phyloP scores from a whole-genome alignment of 805 yeast species.

The Metschnikowia drakensbergensis region DNA sequence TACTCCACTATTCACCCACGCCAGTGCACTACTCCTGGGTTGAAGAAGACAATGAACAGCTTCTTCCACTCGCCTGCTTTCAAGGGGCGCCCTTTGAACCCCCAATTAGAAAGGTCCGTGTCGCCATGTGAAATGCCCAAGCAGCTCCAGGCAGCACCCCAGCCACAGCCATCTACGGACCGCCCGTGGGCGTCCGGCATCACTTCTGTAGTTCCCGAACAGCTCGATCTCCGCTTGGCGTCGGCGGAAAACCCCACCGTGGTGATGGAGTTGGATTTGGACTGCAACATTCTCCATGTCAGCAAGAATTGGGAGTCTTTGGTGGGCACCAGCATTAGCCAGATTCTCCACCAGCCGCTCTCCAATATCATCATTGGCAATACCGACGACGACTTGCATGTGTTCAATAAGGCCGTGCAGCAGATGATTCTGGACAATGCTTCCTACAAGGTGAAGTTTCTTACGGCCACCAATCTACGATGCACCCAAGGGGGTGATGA shows the following conservation, averaged over 20 bases:
- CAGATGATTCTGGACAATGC: slow-evolving; percentile 71
- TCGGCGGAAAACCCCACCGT: slow-evolving; percentile 69
- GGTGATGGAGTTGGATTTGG: slow-evolving; percentile 79
- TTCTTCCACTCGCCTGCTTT: slow-evolving; percentile 22
- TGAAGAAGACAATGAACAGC: slow-evolving; percentile 10
- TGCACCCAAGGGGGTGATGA: background rate
- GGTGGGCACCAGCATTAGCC: slow-evolving; percentile 61
- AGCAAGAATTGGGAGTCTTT: slow-evolving; percentile 75
- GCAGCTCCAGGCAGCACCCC: background rate
- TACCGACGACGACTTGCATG: slow-evolving; percentile 54
- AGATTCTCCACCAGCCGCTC: slow-evolving; percentile 55
- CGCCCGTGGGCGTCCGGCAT: background rate
- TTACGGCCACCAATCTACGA: slow-evolving; percentile 44
- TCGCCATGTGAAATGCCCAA: slow-evolving; percentile 27
- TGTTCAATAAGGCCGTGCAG: slow-evolving; percentile 66
- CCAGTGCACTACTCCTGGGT: background rate
- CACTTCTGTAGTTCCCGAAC: slow-evolving; percentile 34
- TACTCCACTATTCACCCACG: background rate
- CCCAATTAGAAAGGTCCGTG: slow-evolving; percentile 28
- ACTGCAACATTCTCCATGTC: slow-evolving; percentile 71
- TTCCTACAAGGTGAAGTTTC: slow-evolving; percentile 72
- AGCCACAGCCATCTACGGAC: background rate
- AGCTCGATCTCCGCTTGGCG: slow-evolving; percentile 56
- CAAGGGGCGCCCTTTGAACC: slow-evolving; percentile 9
- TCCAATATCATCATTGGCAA: slow-evolving; percentile 62